Base-by-base conservation (phyloP, 176 grass and related monocot species). In the Oropetium thomaeum region DNA sequence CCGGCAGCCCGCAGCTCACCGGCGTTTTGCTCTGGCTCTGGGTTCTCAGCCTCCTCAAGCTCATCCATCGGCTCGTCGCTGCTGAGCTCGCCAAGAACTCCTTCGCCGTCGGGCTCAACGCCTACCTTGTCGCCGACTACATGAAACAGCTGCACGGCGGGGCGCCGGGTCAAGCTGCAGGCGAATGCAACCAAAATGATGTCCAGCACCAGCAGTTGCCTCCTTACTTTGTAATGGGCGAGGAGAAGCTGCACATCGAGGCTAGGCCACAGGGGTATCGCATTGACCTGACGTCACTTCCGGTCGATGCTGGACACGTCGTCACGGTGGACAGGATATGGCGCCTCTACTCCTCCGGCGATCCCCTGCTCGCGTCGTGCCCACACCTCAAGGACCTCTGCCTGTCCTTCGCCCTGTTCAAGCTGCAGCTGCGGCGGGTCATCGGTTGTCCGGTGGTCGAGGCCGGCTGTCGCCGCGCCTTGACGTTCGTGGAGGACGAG, bases 31-130 rank as follows among this genome's bases (percentile, higher is more conserved):
- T 88, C 0, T 84, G 76, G 81, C 86, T 88, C 2, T 88, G 86
- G 86, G 86, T 79, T n/a, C 76, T 88, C 1, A 84, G 86, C 76
- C 70, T 84, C 19, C 25, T 70, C 35, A 88, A 88, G 86, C 57
- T 88, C 63, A 61, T 80, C 68, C 86, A 88, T 64, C 64, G 86
- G 10, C 76, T 88, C 57, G 29, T 76, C 38, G 86, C 86, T 0
- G 53, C 76, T 3, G 86, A 84, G 76, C 76, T 88, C 19, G 81
- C 81, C 7, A 84, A 80, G 35, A 83, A 60, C 47, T 88, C 86
- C 5, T 84, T 88, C 25, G 81, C 86, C 31, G 75, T 81, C 25
- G 86, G 81, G 28, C 86, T 88, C 64, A 84, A 83, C 65, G 35
- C 86, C 19, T 67, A 74, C 47, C 86, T 88, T 62, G 27, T 88